Evolutionary conservation across 2,329 filamentous ascomycete species (phyloP), one percentile per base, ranked within the genome.

Genomic region (Pyricularia grisea): DNA sequence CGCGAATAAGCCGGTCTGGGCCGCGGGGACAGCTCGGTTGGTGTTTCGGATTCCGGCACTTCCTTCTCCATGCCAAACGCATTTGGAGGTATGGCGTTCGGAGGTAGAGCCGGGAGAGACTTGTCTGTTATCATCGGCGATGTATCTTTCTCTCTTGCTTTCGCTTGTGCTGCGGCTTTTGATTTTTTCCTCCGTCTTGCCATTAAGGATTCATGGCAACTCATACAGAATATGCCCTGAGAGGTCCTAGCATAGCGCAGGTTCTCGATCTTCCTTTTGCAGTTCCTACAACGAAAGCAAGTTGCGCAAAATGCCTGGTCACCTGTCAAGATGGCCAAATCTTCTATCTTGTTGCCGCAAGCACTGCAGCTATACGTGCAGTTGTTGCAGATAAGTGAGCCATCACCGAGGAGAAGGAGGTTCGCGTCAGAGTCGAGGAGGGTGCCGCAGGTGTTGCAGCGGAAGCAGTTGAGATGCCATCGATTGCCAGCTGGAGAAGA

Each of bases 171-270:
- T 61, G 86, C 84, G 68, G 89, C 86, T 78, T 92, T 93, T 58
- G 90, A 90, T 78, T 92, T 93, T 81, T 98, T 97, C 75, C 93
- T 87, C 72, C 94, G 87, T 72, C 94, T 86, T 67, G 94, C 93
- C 93, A 98, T 98, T 68, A 99, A 81, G 31, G 93, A 95, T 80
- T 99, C 95, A 77, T 99, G 95, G 78, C 95, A 99, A 76, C 90
- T 93, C 95, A 99, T 99, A 82, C 95, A 99, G 78, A 99, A 98
- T 74, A 99, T 99, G 71, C 95, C 95, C 79, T 98, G 95, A 9
- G 94, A 97, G 1, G 95, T 99, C 76, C 95, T 89, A 68, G 95
- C 95, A 87, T 98, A 99, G 78, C 94, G 90, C 72, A 99, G 84
- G 78, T 99, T 99, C 80, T 99, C 95, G 71, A 99, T 99, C 83